phyloP scores from a whole-genome alignment of 2,329 filamentous ascomycete genomes.

The Fusarium praegraminearum region DNA sequence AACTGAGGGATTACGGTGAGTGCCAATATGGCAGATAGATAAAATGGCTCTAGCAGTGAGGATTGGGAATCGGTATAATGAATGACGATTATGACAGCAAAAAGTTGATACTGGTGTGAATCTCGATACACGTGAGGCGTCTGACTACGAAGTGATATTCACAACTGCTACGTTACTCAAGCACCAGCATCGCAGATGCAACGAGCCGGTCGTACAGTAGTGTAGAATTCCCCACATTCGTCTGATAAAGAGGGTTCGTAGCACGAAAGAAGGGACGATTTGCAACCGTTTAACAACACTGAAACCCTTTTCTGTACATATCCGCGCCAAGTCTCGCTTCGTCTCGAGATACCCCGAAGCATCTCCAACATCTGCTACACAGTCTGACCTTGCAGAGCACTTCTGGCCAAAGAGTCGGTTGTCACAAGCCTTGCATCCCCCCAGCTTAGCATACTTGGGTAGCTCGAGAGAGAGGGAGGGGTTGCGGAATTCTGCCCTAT shows the following conservation, averaged over 20 bases:
- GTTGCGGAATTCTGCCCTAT: conserved; percentile 28
- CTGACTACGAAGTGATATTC: conserved; percentile 15
- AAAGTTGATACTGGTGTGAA: conserved; percentile 5
- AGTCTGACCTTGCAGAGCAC: conserved; percentile 23
- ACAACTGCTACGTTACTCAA: conserved; percentile 43
- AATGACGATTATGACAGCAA: conserved; percentile 35
- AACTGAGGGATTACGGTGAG: conserved; percentile 13
- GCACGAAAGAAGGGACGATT: conserved; percentile 12
- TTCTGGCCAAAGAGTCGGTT: conserved; percentile 28
- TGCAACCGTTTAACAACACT: conserved; percentile 8
- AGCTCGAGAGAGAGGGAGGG: conserved; percentile 12
- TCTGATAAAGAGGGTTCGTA: conserved; percentile 31
- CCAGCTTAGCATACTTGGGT: neutral
- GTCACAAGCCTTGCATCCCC: conserved; percentile 15
- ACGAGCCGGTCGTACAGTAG: conserved; percentile 18
- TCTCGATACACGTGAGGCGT: conserved; percentile 6
- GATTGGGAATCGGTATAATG: conserved; percentile 22
- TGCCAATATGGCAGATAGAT: conserved; percentile 10
- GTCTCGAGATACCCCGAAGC: conserved; percentile 27
- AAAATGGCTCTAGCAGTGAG: neutral
- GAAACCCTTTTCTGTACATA: conserved; percentile 21
- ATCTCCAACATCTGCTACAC: conserved; percentile 15
- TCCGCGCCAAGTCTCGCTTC: conserved; percentile 14
- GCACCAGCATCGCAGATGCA: conserved; percentile 26
- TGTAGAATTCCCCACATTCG: conserved; percentile 39